A percentile compares a stretch with the other conserved stretches of the same genome.
phyloP scores from a whole-genome alignment of 2,329 filamentous ascomycete species.

The Ophiosphaerella korrae region DNA sequence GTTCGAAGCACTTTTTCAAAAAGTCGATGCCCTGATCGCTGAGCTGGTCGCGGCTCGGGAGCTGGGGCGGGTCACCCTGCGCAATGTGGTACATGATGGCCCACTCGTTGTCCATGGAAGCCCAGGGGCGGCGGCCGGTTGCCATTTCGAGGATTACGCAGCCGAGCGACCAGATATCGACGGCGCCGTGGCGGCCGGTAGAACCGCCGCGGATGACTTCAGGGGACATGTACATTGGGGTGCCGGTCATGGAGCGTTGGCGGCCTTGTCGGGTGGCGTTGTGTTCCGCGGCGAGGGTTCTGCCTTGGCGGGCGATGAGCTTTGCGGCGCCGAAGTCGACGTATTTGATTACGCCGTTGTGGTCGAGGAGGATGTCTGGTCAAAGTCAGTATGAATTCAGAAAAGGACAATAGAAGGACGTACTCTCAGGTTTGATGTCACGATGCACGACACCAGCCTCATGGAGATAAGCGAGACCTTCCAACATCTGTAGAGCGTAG shows the following conservation, averaged over 20 bases:
- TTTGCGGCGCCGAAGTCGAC: slow-evolving; percentile 98
- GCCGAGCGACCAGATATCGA: slow-evolving; percentile 95
- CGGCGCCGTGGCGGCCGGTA: slow-evolving; percentile 76
- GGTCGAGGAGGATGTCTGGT: slow-evolving; percentile 88
- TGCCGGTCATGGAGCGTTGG: slow-evolving; percentile 94
- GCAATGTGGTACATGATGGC: slow-evolving; percentile 99
- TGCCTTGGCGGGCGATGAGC: slow-evolving; percentile 90
- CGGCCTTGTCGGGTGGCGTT: slow-evolving; percentile 54
- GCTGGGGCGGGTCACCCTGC: slow-evolving; percentile 87
- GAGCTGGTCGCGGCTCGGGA: slow-evolving; percentile 82
- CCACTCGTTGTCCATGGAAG: slow-evolving; percentile 96
- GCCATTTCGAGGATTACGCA: slow-evolving; percentile 98
- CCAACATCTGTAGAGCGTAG: slow-evolving; percentile 89
- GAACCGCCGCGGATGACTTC: slow-evolving; percentile 91
- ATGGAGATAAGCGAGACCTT: slow-evolving; percentile 92
- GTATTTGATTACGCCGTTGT: slow-evolving; percentile 98
- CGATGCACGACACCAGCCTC: slow-evolving; percentile 91
- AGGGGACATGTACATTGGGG: slow-evolving; percentile 99
- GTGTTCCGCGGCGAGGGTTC: slow-evolving; percentile 74
- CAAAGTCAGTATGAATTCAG: slow-evolving; percentile 26
- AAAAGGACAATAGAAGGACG: slow-evolving; percentile 47
- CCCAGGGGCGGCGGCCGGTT: slow-evolving; percentile 92
- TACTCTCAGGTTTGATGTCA: slow-evolving; percentile 97
- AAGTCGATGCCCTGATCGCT: slow-evolving; percentile 87
- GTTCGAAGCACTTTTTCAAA: slow-evolving; percentile 80